These are phyloP conservation scores for Lentinula guzmanii DNA, from an alignment of 768 basidiomycete genomes.

Conservation along the genomic window DNA sequence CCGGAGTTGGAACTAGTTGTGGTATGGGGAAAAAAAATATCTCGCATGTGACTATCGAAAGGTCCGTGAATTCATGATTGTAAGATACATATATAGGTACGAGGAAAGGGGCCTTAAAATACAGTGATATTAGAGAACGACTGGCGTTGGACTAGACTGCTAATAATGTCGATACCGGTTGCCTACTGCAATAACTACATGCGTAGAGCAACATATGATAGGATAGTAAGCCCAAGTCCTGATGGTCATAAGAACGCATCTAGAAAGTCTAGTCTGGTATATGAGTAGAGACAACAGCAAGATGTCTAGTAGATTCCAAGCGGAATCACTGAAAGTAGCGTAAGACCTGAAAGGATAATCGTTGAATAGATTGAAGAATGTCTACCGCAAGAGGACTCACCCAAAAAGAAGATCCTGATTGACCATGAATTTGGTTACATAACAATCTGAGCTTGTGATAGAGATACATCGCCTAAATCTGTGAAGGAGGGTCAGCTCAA, in stretches of 20 bases:
- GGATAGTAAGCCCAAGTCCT: not conserved
- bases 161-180: not conserved
- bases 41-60: too few species aligned
- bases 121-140: not conserved
- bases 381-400: not conserved
- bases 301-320: not conserved
- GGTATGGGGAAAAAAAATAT: too few species aligned
- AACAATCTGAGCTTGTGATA: not conserved
- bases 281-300: not conserved
- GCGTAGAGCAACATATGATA: not conserved
- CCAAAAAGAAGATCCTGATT: not conserved
- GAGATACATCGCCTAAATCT: not conserved
- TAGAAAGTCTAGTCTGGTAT: not conserved
- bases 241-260: not conserved
- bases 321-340: not conserved
- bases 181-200: constrained; percentile 8
- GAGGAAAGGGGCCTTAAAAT: not conserved
- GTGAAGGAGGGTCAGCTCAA: not conserved
- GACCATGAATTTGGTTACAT: not conserved
- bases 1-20: too few species aligned
- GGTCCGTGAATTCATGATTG: not conserved
- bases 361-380: not conserved
- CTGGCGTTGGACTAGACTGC: not conserved
- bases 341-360: not conserved
- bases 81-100: not conserved